Evolutionary conservation across 2,329 filamentous ascomycete genomes (phyloP).

Genomic region (Exophiala alcalophila): DNA sequence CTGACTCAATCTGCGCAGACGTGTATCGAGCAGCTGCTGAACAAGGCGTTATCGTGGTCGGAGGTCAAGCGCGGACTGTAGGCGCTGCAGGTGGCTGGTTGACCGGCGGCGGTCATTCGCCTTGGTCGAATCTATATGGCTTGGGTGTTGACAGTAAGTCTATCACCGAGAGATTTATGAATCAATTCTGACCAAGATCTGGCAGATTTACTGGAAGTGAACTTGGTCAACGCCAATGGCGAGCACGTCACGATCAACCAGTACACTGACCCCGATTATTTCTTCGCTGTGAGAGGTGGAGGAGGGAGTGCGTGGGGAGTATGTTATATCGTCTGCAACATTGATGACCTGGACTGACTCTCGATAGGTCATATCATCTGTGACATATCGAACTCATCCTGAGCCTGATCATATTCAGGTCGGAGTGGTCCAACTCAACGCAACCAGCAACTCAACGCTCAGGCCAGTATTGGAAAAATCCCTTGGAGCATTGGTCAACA

Average conservation of each 20-base stretch:
- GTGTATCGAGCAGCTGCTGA: conserved; percentile 31
- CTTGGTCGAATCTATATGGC: conserved; percentile 32
- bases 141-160: conserved; percentile 33
- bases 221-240: conserved; percentile 29
- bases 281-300: conserved; percentile 32
- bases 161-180: not conserved
- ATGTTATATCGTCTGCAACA: conserved; percentile 22
- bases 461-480: conserved; percentile 28
- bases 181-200: not conserved
- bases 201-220: conserved; percentile 30
- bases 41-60: conserved; percentile 30
- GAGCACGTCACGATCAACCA: conserved; percentile 28
- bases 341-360: not conserved
- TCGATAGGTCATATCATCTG: conserved; percentile 28
- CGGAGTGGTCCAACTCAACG: conserved; percentile 32
- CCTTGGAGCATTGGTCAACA: conserved; percentile 29
- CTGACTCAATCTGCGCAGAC: conserved; percentile 22
- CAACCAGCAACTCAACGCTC: conserved; percentile 26
- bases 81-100: conserved; percentile 33
- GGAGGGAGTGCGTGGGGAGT: conserved; percentile 33
- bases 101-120: conserved; percentile 33
- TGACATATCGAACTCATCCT: conserved; percentile 32
- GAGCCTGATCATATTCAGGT: conserved; percentile 34
- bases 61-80: conserved; percentile 31
- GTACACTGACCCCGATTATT: conserved; percentile 32